Conservation (phyloP, 2,329 filamentous ascomycete genomes). For the Pyrenophora seminiperda region DNA sequence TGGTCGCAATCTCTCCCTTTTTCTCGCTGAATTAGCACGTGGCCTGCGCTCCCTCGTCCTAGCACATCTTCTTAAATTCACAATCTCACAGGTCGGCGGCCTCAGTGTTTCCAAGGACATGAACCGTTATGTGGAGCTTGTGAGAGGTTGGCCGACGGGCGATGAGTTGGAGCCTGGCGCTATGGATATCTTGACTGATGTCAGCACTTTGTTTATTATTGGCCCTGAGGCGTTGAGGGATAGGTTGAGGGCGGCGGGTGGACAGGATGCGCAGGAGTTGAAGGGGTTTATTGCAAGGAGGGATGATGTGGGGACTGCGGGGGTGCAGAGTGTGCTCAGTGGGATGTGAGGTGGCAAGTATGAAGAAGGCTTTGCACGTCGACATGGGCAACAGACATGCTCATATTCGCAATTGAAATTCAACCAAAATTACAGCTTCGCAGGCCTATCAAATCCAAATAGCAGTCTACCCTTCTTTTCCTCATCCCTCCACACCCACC, state of each 20-base stretch:
- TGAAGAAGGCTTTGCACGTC: neutral
- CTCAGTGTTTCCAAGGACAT: constrained; percentile 97
- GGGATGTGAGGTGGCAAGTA: constrained; percentile 29
- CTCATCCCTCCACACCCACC: constrained; percentile 50
- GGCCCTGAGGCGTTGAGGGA: constrained; percentile 63
- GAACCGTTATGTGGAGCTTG: constrained; percentile 84
- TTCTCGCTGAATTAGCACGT: constrained; percentile 82
- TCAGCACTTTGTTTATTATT: constrained; percentile 95
- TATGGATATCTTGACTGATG: constrained; percentile 87
- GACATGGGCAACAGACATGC: neutral
- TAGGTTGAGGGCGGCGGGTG: constrained; percentile 53
- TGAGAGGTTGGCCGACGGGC: constrained; percentile 77
- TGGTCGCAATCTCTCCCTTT: constrained; percentile 79
- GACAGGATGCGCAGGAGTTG: constrained; percentile 61
- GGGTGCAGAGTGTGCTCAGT: constrained; percentile 81
- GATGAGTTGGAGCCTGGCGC: constrained; percentile 59
- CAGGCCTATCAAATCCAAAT: constrained; percentile 34
- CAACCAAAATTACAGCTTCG: constrained; percentile 17
- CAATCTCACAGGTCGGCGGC: constrained; percentile 88
- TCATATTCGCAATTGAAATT: too few relatives aligned
- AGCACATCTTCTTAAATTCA: constrained; percentile 93
- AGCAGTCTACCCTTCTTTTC: constrained; percentile 35
- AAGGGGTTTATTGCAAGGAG: constrained; percentile 82
- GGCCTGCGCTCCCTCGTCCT: constrained; percentile 79
- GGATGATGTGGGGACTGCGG: constrained; percentile 80